These are phyloP conservation scores for Fusarium sp. DNA, from an alignment of 2,329 filamentous ascomycete species.

Conservation along the genomic window DNA sequence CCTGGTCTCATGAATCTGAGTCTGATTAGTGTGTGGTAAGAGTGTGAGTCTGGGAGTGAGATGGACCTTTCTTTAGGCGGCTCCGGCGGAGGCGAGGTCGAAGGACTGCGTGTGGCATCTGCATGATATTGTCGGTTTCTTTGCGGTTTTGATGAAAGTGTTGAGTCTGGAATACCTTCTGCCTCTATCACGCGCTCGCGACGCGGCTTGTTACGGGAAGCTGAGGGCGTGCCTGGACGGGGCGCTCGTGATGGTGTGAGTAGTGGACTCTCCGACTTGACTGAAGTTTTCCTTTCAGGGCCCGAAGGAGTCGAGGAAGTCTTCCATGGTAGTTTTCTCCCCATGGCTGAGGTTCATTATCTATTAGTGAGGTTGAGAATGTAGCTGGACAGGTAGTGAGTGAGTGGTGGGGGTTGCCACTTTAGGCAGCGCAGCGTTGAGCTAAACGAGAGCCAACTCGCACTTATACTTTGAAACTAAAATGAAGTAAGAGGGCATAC, in stretches of 20 bases:
- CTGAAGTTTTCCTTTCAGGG: slow-evolving; percentile 1
- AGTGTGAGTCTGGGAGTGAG: background rate
- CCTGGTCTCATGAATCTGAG: slow-evolving; percentile 71
- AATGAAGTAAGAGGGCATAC: background rate
- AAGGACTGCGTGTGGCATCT: slow-evolving; percentile 50
- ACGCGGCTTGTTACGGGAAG: slow-evolving; percentile 24
- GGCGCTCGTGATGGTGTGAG: slow-evolving; percentile 1
- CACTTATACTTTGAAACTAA: background rate
- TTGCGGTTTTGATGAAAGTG: background rate
- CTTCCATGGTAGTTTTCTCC: slow-evolving; percentile 63
- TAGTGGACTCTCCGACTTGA: slow-evolving; percentile 16
- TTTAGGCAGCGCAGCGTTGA: slow-evolving; percentile 10
- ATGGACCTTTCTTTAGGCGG: slow-evolving; percentile 57
- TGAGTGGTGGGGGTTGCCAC: slow-evolving; percentile 11
- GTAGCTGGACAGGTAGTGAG: background rate
- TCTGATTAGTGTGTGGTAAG: background rate
- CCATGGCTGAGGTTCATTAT: slow-evolving; percentile 49
- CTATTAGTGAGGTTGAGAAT: background rate
- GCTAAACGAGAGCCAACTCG: background rate
- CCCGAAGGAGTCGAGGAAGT: slow-evolving; percentile 36
- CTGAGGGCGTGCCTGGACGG: slow-evolving; percentile 5
- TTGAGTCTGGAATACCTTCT: slow-evolving; percentile 35
- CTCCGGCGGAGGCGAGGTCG: slow-evolving; percentile 62
- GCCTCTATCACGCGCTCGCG: slow-evolving; percentile 32
- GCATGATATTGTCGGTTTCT: background rate